A percentile compares a stretch with the other conserved stretches of the same genome.
Evolutionary conservation across 768 basidiomycete species (phyloP).

Genomic region (Amanita thiersii): DNA sequence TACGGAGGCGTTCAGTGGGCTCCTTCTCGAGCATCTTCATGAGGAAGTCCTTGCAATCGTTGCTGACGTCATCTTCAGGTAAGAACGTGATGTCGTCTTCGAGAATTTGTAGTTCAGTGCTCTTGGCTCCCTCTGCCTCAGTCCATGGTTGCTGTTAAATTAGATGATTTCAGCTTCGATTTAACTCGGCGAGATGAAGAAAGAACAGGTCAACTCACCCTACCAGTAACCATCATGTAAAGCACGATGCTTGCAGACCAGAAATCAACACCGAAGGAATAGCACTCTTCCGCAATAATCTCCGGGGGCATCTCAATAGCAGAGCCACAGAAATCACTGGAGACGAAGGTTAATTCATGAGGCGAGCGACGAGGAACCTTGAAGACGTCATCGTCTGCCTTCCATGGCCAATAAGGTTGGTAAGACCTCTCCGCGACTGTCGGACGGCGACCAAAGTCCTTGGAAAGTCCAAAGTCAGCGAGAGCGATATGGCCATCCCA

Average conservation of each 20-base stretch:
- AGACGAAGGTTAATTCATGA: slow-evolving; percentile 18
- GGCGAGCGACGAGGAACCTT: slow-evolving; percentile 15
- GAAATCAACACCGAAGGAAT: slow-evolving; percentile 42
- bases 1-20: slow-evolving; percentile 17
- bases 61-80: slow-evolving; percentile 17
- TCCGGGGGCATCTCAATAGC: slow-evolving; percentile 26
- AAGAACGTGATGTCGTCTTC: slow-evolving; percentile 16
- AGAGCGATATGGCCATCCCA: slow-evolving; percentile 22
- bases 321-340: slow-evolving; percentile 20
- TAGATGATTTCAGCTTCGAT: slow-evolving; percentile 1
- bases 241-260: slow-evolving; percentile 78
- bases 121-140: slow-evolving; percentile 12
- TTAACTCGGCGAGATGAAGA: not conserved
- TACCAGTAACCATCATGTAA: slow-evolving; percentile 62
- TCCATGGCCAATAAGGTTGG: slow-evolving; percentile 26
- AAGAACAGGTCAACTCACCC: slow-evolving; percentile 18
- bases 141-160: slow-evolving; percentile 9
- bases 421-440: slow-evolving; percentile 19
- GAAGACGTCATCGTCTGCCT: slow-evolving; percentile 14
- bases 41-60: slow-evolving; percentile 19
- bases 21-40: slow-evolving; percentile 21
- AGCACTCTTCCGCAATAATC: slow-evolving; percentile 15
- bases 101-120: slow-evolving; percentile 14
- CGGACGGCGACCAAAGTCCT: slow-evolving; percentile 18
- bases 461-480: slow-evolving; percentile 24